Evolutionary conservation across 129 eudicot species (phyloP).

Genomic region (Centella asiatica): DNA sequence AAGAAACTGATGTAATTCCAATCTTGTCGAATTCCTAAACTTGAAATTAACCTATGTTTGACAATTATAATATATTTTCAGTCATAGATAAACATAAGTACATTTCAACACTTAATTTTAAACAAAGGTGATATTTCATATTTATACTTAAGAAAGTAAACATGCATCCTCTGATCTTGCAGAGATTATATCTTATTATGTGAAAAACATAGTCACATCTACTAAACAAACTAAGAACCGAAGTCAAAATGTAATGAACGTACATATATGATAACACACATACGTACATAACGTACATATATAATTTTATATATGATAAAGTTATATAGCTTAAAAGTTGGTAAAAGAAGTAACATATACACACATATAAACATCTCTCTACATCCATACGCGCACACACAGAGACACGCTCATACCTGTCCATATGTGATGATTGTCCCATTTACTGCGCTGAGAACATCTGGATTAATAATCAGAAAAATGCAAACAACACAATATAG

Average conservation of each 20-base stretch:
- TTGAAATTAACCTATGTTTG: not conserved
- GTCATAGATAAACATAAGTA: no score
- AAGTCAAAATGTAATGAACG: not conserved
- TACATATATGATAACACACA: no score
- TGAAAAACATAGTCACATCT: not conserved
- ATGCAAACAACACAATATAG: not conserved
- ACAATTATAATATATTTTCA: not conserved
- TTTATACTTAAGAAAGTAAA: not conserved
- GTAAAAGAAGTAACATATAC: no score
- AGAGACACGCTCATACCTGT: conserved; percentile 44
- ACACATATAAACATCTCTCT: no score
- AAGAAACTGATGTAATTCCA: not conserved
- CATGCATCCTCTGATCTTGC: not conserved
- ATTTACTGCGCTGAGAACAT: conserved; percentile 53
- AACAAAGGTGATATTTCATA: no score
- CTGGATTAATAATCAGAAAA: conserved; percentile 21
- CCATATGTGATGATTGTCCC: conserved; percentile 86
- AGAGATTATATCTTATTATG: not conserved
- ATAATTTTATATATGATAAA: no score
- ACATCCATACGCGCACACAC: no score
- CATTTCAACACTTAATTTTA: no score
- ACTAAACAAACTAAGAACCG: not conserved
- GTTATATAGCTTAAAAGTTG: no score
- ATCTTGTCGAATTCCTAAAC: not conserved
- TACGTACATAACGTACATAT: no score